Conservation (phyloP, 192 early-diverging fungal species). For the Coemansia sp. region DNA sequence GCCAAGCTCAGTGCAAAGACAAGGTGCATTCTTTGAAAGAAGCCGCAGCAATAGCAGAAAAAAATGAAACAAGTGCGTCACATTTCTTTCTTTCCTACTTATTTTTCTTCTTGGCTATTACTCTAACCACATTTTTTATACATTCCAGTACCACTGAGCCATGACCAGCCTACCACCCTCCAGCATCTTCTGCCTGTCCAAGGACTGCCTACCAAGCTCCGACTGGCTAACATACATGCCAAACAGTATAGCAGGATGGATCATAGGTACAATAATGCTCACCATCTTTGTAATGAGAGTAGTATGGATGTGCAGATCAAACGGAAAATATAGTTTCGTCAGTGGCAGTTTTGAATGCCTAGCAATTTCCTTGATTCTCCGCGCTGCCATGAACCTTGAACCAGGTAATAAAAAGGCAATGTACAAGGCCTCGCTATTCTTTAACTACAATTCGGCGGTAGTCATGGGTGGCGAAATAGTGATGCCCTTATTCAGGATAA, state of each 20-base stretch:
- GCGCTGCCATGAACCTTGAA: no score
- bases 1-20: not conserved
- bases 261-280: conserved; percentile 6
- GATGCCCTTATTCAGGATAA: not conserved
- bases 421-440: no score
- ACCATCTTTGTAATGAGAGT: not conserved
- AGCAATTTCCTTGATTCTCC: no score
- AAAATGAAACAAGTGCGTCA: not conserved
- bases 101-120: not conserved
- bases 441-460: not conserved
- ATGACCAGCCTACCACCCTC: not conserved
- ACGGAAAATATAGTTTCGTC: no score
- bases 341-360: not conserved
- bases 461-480: not conserved
- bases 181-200: no score
- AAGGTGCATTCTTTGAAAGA: not conserved
- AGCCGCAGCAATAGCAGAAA: not conserved
- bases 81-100: not conserved
- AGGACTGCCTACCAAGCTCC: no score
- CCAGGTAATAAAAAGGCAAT: no score
- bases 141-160: not conserved
- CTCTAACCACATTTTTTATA: not conserved
- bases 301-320: no score
- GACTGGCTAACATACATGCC: conserved; percentile 2
- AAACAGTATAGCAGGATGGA: conserved; percentile 21